Base-by-base conservation (phyloP, 306 rosid genomes). In the Vigna radiata region DNA sequence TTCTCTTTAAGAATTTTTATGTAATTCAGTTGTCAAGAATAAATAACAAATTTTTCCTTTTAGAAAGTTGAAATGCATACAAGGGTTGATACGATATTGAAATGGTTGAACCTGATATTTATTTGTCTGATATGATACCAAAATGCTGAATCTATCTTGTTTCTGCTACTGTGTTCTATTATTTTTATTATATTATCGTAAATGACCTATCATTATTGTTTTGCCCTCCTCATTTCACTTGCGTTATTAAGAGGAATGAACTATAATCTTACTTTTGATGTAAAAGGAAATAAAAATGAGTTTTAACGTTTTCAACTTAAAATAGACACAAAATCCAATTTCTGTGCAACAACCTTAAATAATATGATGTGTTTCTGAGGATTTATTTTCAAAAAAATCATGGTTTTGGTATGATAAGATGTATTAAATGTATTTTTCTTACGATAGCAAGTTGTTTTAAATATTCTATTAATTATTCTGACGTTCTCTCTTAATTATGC, bases 401-500 rank as follows among this genome's bases (percentile, higher is more conserved):
- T 25, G 65, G 36, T 12, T 59, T 23, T n/a, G 39, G 65, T 25
- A 59, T 59, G 65, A 10, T 23, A 59, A 25, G n/a, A 11, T 58
- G n/a, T 5, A 25, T 25, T 58, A 23, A 58, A 58, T 58, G 27
- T 25, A 25, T 4, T 33, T 33, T 33, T 33, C 6, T 33, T 33
- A 4, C 39, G 39, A 33, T 25, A 33, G 7, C 37, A 33, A 33
- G 37, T 33, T 33, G 37, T 33, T 33, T 33, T 33, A 33, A 33
- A 5, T 33, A 37, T 7, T 37, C 8, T 37, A 7, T 37, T 37
- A 6, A 64, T 78, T 49, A 29, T 70, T 50, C 5, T 4, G 4
- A 1, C 72, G 60, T 70, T 78, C 15, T 54, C 80, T 66, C 52
- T 60, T 81, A 53, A 54, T 72, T 8, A 61, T 2, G 47, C 44